These are phyloP conservation scores for Plasmodium ovale DNA, from an alignment of 169 alveolate species.

Conservation along the genomic window DNA sequence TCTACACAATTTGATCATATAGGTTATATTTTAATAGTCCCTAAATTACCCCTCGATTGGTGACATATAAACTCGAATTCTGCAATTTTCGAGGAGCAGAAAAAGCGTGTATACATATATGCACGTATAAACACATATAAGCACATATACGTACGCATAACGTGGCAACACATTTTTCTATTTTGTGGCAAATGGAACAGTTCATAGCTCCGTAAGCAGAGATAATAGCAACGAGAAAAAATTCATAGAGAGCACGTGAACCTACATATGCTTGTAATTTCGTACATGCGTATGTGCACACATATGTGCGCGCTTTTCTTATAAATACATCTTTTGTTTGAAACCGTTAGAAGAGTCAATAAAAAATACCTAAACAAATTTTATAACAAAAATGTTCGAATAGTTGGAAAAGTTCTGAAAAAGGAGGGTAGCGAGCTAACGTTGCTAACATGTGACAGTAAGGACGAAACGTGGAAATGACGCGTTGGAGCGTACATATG, in stretches of 20 bases:
- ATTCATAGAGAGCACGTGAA: background rate
- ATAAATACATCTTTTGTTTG: background rate
- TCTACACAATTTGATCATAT: too few relatives aligned
- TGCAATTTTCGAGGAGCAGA: too few relatives aligned
- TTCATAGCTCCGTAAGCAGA: conserved; percentile 71
- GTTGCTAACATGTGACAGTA: conserved; percentile 56
- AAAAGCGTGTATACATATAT: background rate
- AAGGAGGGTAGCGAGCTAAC: conserved; percentile 61
- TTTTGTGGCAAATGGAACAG: conserved; percentile 76
- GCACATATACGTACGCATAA: background rate
- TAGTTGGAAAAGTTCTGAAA: conserved; percentile 63
- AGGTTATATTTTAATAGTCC: too few relatives aligned
- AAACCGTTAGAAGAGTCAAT: conserved; percentile 55
- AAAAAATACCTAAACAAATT: conserved; percentile 60
- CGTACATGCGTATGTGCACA: background rate
- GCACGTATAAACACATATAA: background rate
- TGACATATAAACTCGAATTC: too few relatives aligned
- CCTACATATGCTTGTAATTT: background rate
- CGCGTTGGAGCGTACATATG: background rate
- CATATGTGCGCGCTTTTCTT: background rate
- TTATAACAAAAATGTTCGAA: conserved; percentile 71
- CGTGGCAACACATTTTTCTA: background rate
- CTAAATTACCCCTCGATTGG: too few relatives aligned
- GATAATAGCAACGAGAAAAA: conserved; percentile 12
- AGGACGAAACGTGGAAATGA: conserved; percentile 1